Conservation (phyloP, 2,329 filamentous ascomycete genomes). For the Cordyceps cicadae region DNA sequence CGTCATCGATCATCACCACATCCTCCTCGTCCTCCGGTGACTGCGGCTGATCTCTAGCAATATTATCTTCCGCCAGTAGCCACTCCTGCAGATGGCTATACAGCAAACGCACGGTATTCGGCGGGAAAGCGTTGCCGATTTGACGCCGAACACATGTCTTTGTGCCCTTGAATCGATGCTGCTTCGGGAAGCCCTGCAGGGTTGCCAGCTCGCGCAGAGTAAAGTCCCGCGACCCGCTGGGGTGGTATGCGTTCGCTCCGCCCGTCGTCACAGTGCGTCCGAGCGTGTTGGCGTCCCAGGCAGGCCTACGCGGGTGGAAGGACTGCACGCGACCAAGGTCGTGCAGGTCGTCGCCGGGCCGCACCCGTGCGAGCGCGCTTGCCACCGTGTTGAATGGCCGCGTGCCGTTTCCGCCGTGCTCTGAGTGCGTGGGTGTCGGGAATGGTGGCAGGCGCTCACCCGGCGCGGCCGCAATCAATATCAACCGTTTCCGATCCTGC, state of each 20-base stretch:
- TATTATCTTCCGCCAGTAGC: constrained; percentile 35
- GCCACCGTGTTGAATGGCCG: constrained; percentile 30
- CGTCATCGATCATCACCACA: constrained; percentile 19
- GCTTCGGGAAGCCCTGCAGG: constrained; percentile 60
- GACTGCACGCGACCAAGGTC: constrained; percentile 22
- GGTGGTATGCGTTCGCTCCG: constrained; percentile 57
- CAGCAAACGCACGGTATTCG: constrained; percentile 42
- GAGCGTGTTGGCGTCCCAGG: constrained; percentile 41
- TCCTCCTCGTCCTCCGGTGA: constrained; percentile 19
- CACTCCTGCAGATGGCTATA: constrained; percentile 40
- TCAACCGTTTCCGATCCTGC: constrained; percentile 41
- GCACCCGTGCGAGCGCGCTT: constrained; percentile 37
- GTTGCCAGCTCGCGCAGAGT: constrained; percentile 60
- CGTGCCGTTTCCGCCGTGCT: constrained; percentile 26
- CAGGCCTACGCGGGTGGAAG: constrained; percentile 21
- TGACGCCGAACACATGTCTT: constrained; percentile 45
- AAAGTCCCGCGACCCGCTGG: constrained; percentile 52
- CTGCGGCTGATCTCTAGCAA: background rate
- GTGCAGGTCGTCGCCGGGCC: constrained; percentile 30
- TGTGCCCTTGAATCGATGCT: constrained; percentile 46
- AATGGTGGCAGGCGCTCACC: constrained; percentile 63
- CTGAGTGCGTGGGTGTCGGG: constrained; percentile 52
- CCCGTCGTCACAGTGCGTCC: constrained; percentile 56
- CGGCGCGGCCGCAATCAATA: constrained; percentile 54
- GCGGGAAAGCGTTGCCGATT: constrained; percentile 74